Percentiles rank a stretch among this genome's conserved stretches.
Evolutionary conservation across 164 flowering plant species (phyloP).

Genomic region (Vitis amurensis): DNA sequence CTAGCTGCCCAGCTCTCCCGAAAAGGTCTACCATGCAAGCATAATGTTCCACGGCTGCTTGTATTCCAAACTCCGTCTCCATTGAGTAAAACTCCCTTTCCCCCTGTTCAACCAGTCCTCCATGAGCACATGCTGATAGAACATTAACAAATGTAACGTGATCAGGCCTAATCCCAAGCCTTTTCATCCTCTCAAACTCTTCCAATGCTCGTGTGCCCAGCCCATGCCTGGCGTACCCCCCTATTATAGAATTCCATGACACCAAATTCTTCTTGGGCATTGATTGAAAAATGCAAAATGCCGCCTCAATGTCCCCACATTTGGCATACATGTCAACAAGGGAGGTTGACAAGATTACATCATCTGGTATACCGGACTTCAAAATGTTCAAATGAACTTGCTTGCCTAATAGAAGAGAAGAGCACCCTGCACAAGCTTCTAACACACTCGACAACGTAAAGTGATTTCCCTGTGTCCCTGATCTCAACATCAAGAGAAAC

Average conservation of each 20-base stretch:
- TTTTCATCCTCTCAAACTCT: constrained; percentile 45
- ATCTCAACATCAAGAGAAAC: constrained; percentile 38
- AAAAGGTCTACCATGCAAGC: constrained; percentile 68
- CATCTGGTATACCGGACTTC: constrained; percentile 36
- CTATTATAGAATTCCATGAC: constrained; percentile 62
- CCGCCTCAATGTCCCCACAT: constrained; percentile 51
- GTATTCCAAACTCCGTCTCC: constrained; percentile 35
- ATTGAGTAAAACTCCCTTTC: constrained; percentile 39
- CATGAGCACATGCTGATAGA: constrained; percentile 59
- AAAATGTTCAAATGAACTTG: constrained; percentile 43
- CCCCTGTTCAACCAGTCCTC: constrained; percentile 54
- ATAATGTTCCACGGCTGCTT: constrained; percentile 49
- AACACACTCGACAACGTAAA: constrained; percentile 44
- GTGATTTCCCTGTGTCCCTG: constrained; percentile 34
- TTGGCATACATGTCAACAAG: constrained; percentile 58
- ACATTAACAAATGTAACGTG: constrained; percentile 45
- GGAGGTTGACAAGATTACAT: constrained; percentile 42
- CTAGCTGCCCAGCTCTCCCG: constrained; percentile 57
- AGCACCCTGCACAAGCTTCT: constrained; percentile 52
- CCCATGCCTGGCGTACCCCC: constrained; percentile 63
- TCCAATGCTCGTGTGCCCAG: constrained; percentile 43
- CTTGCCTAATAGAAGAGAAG: constrained; percentile 45
- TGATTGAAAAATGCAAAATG: constrained; percentile 35
- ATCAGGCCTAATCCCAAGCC: constrained; percentile 39
- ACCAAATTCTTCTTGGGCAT: constrained; percentile 39